Evolutionary conservation across 2,329 filamentous ascomycete species (phyloP), one percentile per base, ranked within the genome.

Genomic region (Graphiopsis chlorocephala): DNA sequence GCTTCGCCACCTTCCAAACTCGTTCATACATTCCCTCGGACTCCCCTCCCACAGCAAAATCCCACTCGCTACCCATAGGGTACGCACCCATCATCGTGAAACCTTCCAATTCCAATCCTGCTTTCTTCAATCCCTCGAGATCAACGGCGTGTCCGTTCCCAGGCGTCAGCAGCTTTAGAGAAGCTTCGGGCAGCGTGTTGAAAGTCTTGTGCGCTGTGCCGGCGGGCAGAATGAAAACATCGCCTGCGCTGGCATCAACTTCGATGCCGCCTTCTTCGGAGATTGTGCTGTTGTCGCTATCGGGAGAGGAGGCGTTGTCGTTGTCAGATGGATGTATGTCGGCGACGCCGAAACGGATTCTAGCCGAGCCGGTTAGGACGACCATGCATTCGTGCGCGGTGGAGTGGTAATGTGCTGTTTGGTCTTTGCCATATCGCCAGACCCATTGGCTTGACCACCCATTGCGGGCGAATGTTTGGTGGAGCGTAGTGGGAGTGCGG

Each of bases 21-120:
- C 81, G 79, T 1, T 81, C 81, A 47, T 55, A 62, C 25, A 8
- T 12, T 11, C 60, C 60, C 26, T 62, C 48, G 1, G 48, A 62
- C 11, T 62, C 60, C 4, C 60, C 60, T 10, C 81, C 82, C 2
- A 78, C 73, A 4, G 74, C 74, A 70, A 83, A 85, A 70, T 86
- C 83, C 84, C 84, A 86, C 12, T 74, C 72, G 0, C 75, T 75
- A 2, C 80, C 78, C 38, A 70, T 69, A 2, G 83, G 83, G 76
- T 87, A 88, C 4, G 83, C 84, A 0, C 85, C 85, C 72, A 87
- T 81, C 84, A 86, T 86, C 60, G 80, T 83, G 67, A 84, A 86
- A 0, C 82, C 82, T 1, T 72, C 67, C 4, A 83, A 63, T 63
- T 76, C 55, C 15, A n/a, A 45, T 23, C 6, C 38, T 1, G 82